Percentiles rank a stretch among this genome's conserved stretches.
These are phyloP conservation scores for Hypoxylon perforatum DNA, from an alignment of 495 filamentous ascomycete genomes.

Conservation along the genomic window DNA sequence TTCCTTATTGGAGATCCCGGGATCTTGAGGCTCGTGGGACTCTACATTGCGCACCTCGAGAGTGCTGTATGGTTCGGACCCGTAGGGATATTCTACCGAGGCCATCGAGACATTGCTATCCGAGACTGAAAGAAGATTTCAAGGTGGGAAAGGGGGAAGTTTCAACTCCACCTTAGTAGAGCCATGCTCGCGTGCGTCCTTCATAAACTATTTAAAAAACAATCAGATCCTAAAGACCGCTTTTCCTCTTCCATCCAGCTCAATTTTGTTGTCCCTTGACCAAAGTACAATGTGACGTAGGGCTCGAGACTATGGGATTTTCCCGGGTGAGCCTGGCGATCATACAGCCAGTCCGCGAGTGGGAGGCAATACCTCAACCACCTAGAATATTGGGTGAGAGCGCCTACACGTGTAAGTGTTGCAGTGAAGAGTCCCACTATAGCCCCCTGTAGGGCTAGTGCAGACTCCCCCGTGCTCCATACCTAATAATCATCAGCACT, in stretches of 20 bases:
- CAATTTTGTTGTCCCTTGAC: conserved; percentile 1
- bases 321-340: conserved; percentile 27
- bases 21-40: background rate
- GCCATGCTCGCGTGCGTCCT: conserved; percentile 1
- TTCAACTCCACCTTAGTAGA: conserved; percentile 1
- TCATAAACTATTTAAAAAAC: background rate
- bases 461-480: no score
- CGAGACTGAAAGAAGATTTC: conserved; percentile 3
- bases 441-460: conserved; percentile 3
- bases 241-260: conserved; percentile 6
- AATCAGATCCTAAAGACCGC: background rate
- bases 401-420: conserved; percentile 7
- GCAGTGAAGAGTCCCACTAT: conserved; percentile 4
- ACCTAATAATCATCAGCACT: background rate
- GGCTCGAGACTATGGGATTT: conserved; percentile 19
- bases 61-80: conserved; percentile 37
- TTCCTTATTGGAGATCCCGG: conserved; percentile 29
- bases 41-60: conserved; percentile 33
- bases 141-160: conserved; percentile 11
- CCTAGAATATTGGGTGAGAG: conserved; percentile 10
- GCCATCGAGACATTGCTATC: conserved; percentile 40
- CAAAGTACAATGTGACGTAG: conserved; percentile 22
- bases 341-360: conserved; percentile 3
- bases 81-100: conserved; percentile 20
- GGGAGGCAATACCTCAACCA: conserved; percentile 2